Evolutionary conservation across 1,139 yeast species (phyloP).

Genomic region (Meyerozyma carpophila): DNA sequence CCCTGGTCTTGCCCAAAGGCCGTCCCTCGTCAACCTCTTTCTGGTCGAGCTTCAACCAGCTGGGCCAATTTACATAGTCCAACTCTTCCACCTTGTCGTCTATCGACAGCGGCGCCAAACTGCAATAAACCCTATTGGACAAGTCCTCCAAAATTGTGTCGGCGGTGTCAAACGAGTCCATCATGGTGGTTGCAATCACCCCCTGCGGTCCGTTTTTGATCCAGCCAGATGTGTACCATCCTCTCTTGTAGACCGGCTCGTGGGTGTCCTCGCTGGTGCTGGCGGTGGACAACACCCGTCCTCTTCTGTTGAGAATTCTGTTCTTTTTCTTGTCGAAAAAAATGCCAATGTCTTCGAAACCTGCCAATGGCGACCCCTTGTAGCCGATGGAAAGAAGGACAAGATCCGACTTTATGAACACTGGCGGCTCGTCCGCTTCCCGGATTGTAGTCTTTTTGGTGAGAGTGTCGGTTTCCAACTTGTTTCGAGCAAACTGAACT

Average conservation of each 20-base stretch:
- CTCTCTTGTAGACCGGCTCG: conserved; percentile 26
- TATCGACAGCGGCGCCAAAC: conserved; percentile 14
- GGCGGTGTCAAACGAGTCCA: conserved; percentile 75
- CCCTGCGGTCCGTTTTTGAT: conserved; percentile 85
- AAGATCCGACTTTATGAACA: conserved; percentile 51
- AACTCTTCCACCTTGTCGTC: conserved; percentile 16
- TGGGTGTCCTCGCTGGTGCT: conserved; percentile 18
- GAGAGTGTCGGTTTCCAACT: conserved; percentile 29
- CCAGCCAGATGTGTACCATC: conserved; percentile 90
- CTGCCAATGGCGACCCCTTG: conserved; percentile 58
- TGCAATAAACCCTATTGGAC: conserved; percentile 27
- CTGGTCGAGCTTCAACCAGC: conserved; percentile 61
- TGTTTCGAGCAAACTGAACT: conserved; percentile 46
- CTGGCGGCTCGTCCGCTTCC: conserved; percentile 32
- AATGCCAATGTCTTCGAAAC: conserved; percentile 48
- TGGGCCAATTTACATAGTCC: conserved; percentile 53
- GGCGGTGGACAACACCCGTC: conserved; percentile 43
- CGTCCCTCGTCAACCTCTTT: conserved; percentile 50
- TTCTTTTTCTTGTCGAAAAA: conserved; percentile 51
- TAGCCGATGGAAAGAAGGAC: conserved; percentile 84
- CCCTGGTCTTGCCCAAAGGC: conserved; percentile 46
- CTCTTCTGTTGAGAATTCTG: conserved; percentile 53
- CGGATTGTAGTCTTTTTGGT: conserved; percentile 31
- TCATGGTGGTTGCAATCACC: conserved; percentile 87
- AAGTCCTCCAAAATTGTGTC: conserved; percentile 57